Conservation (phyloP, 352 stramenopile genomes). For the Phytopythium montanum region DNA sequence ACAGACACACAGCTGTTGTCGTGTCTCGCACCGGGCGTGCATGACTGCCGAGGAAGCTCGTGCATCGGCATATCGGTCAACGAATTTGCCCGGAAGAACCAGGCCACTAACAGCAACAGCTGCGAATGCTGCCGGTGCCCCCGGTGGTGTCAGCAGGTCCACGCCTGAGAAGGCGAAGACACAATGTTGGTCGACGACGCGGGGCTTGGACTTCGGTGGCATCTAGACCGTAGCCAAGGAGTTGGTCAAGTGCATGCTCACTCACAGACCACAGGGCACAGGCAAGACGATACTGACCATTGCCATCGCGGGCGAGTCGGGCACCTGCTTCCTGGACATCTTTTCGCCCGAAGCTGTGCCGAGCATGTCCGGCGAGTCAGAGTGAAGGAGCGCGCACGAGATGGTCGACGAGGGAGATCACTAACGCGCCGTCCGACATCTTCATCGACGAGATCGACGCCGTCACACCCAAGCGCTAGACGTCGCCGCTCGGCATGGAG, state of each 20-base stretch:
- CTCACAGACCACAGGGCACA: slow-evolving; percentile 90
- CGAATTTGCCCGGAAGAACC: slow-evolving; percentile 71
- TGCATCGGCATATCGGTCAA: slow-evolving; percentile 61
- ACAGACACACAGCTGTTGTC: no score
- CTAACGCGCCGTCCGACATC: slow-evolving; percentile 94
- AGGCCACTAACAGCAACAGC: slow-evolving; percentile 30
- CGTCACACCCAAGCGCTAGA: slow-evolving; percentile 94
- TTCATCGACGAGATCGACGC: slow-evolving; percentile 99
- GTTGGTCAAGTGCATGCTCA: slow-evolving; percentile 94
- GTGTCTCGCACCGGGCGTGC: no score
- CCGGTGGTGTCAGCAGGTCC: slow-evolving; percentile 32
- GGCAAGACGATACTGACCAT: slow-evolving; percentile 93
- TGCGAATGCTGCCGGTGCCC: no score
- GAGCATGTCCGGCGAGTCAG: slow-evolving; percentile 91
- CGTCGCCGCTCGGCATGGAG: slow-evolving; percentile 93
- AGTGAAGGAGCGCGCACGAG: slow-evolving; percentile 84
- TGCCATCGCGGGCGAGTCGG: slow-evolving; percentile 91
- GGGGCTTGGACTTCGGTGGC: slow-evolving; percentile 88
- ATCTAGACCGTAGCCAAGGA: slow-evolving; percentile 88
- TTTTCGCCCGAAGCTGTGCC: slow-evolving; percentile 92
- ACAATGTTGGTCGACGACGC: slow-evolving; percentile 57
- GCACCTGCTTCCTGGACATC: slow-evolving; percentile 85
- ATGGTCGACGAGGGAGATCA: slow-evolving; percentile 96
- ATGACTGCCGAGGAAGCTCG: slow-evolving; percentile 39
- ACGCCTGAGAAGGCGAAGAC: slow-evolving; percentile 70